Percentiles rank a stretch among this genome's conserved stretches.
phyloP scores from a whole-genome alignment of 2,329 filamentous ascomycete genomes.

The Aspergillus ruber region DNA sequence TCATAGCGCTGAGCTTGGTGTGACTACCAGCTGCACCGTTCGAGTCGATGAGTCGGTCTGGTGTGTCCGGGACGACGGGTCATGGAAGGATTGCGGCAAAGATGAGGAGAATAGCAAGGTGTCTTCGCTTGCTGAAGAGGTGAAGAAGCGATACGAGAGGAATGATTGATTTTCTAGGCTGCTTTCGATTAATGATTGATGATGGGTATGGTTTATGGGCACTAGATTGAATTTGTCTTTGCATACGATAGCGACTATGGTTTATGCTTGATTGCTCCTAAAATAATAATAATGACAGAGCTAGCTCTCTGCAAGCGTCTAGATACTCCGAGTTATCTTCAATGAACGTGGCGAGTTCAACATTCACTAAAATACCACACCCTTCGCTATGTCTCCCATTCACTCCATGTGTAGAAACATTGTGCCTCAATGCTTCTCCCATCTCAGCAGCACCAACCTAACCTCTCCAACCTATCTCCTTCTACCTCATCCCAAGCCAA shows the following conservation, averaged over 20 bases:
- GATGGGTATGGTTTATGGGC: not conserved
- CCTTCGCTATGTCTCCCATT: no score
- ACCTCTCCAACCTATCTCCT: not conserved
- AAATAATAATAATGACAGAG: no score
- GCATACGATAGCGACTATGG: not conserved
- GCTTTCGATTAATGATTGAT: not conserved
- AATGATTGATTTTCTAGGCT: conserved; percentile 14
- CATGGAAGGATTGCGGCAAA: conserved; percentile 74
- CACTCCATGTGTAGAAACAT: not conserved
- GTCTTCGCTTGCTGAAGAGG: conserved; percentile 64
- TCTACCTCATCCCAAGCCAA: not conserved
- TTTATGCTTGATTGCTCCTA: no score
- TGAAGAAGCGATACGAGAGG: conserved; percentile 61
- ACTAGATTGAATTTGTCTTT: not conserved
- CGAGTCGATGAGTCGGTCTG: conserved; percentile 71
- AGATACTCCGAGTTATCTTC: no score
- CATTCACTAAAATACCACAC: not conserved
- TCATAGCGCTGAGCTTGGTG: conserved; percentile 53
- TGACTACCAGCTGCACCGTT: conserved; percentile 70
- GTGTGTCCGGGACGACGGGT: conserved; percentile 72
- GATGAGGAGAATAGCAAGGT: conserved; percentile 48
- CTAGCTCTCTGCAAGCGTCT: no score
- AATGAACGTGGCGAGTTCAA: not conserved
- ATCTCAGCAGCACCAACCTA: not conserved
- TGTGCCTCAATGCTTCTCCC: not conserved